These are phyloP conservation scores for Chlorophyllum brunneum DNA, from an alignment of 768 basidiomycete species.

Conservation along the genomic window DNA sequence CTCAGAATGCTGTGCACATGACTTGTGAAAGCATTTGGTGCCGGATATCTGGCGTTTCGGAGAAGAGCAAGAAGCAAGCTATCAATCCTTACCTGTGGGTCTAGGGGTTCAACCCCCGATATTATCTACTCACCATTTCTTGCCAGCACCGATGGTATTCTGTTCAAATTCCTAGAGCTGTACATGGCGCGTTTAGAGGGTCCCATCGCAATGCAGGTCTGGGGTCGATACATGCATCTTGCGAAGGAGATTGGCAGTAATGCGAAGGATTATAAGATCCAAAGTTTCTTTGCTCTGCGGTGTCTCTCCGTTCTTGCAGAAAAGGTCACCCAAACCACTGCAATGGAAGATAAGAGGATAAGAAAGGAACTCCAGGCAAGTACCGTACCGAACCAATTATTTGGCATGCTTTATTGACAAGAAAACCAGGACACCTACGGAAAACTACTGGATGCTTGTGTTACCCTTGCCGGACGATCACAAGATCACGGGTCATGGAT, in stretches of 20 bases:
- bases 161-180: conserved; percentile 88
- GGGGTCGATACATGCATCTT: conserved; percentile 74
- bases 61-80: conserved; percentile 56
- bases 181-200: conserved; percentile 84
- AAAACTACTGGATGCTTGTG: conserved; percentile 79
- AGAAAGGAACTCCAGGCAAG: conserved; percentile 84
- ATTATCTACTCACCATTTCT: conserved; percentile 5
- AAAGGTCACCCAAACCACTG: conserved; percentile 84
- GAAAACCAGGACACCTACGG: conserved; percentile 68
- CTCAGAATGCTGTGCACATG: conserved; percentile 85
- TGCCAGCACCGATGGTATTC: conserved; percentile 59
- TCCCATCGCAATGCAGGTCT: conserved; percentile 89
- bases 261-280: conserved; percentile 64
- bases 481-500: conserved; percentile 80
- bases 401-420: background rate
- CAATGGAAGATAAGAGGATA: conserved; percentile 84
- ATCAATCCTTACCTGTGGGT: conserved; percentile 68
- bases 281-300: conserved; percentile 73
- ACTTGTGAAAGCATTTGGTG: conserved; percentile 76
- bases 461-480: conserved; percentile 68
- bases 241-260: conserved; percentile 72
- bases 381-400: background rate
- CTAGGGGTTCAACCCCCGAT: background rate
- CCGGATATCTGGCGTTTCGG: conserved; percentile 52
- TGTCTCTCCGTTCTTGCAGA: conserved; percentile 78